Conservation (phyloP, 2,329 filamentous ascomycete genomes). For the Diplodia seriata region DNA sequence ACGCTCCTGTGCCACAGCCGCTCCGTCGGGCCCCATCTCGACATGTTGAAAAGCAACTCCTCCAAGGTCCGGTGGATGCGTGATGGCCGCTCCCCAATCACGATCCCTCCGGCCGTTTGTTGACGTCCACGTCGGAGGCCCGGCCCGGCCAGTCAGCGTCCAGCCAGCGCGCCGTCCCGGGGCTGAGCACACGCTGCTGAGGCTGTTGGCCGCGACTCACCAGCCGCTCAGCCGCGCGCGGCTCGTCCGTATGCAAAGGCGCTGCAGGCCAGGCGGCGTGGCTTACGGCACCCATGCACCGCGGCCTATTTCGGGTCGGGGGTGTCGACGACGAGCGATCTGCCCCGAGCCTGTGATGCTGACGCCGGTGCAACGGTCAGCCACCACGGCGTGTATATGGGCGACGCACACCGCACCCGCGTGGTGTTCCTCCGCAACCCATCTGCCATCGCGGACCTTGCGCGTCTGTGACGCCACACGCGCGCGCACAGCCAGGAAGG, state of each 20-base stretch:
- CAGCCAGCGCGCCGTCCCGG: slow-evolving; percentile 1
- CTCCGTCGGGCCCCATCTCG: not conserved
- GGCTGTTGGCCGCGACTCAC: slow-evolving; percentile 14
- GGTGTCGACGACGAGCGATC: slow-evolving; percentile 8
- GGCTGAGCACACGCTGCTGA: slow-evolving; percentile 4
- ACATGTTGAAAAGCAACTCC: not conserved
- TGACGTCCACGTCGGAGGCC: slow-evolving; percentile 16
- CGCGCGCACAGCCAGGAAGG: slow-evolving; percentile 17
- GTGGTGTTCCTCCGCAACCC: not conserved
- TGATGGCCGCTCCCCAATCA: slow-evolving; percentile 20
- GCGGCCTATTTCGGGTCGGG: slow-evolving; percentile 11
- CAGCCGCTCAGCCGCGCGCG: slow-evolving; percentile 20
- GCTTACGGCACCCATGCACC: slow-evolving; percentile 8
- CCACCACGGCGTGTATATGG: slow-evolving; percentile 20
- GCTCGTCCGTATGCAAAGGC: slow-evolving; percentile 2
- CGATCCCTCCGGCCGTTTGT: not conserved
- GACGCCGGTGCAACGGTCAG: slow-evolving; percentile 26
- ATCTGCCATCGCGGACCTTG: not conserved
- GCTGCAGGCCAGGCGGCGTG: slow-evolving; percentile 10
- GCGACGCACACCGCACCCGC: not conserved
- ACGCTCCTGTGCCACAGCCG: slow-evolving; percentile 13
- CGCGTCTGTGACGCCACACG: slow-evolving; percentile 1
- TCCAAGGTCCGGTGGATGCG: slow-evolving; percentile 13
- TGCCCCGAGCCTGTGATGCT: slow-evolving; percentile 23
- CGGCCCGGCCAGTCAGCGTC: slow-evolving; percentile 26